Evolutionary conservation across 2,329 filamentous ascomycete species (phyloP), one percentile per base, ranked within the genome.

Genomic region (Diaporthe sp.): DNA sequence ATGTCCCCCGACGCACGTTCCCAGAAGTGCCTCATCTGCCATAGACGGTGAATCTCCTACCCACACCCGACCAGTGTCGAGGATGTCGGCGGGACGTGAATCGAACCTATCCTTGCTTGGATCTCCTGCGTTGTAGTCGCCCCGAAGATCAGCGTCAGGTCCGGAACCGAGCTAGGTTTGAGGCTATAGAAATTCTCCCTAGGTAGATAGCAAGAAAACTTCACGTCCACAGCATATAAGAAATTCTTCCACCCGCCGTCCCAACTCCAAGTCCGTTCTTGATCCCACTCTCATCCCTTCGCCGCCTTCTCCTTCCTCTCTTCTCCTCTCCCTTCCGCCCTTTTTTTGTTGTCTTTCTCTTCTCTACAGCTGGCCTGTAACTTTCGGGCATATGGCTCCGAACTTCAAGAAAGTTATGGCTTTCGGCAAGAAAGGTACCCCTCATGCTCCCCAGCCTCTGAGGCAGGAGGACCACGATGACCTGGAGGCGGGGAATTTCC

Each of bases 371-470:
- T 81, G 80, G 80, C 74, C 81, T 81, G 81, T 81, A 79, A 71
- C 52, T 66, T 68, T 75, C 77, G 77, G 78, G 78, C 78, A 38
- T 50, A 82, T 82, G 81, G 79, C 78, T 76, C 80, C 80, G 60
- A 81, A 79, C 74, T 79, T 82, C 73, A 81, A 79, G 70, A 82
- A 81, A 75, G 75, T 81, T 45, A 82, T 79, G 76, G 77, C 77
- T 58, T 81, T 82, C 67, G 78, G 78, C 25, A 77, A 78, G 67
- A 77, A 78, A 30, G 75, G 78, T 64, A 77, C 76, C 58, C 76
- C 77, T 57, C 75, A 60, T 74, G 74, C 78, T 28, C 71, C 79
- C 22, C 77, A 78, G 58, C 77, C 75, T 45, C 78, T 78, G 61
- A 79, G 75, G 25, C 75, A 78, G 40, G 76, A 80, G 38, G 79